phyloP scores from a whole-genome alignment of 176 grass and related monocot species.

The Phyllostachys edulis region DNA sequence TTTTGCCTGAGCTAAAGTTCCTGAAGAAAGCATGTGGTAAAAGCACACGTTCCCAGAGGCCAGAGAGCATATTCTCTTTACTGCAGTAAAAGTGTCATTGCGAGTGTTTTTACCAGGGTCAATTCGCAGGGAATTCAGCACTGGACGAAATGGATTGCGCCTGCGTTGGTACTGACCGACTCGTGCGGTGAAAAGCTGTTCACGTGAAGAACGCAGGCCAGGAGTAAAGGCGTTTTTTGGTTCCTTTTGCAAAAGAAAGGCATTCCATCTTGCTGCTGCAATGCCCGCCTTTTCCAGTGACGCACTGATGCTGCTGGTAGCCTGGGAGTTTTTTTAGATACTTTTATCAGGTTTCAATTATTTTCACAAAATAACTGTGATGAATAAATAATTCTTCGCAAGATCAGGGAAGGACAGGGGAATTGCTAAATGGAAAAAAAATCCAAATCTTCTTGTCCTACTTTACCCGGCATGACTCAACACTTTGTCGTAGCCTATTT shows the following conservation, averaged over 20 bases:
- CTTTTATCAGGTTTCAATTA: background rate
- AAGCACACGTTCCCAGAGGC: conserved; percentile 10
- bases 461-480: background rate
- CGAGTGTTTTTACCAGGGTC: background rate
- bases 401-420: background rate
- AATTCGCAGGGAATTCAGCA: conserved; percentile 37
- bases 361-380: background rate
- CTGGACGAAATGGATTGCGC: conserved; percentile 34
- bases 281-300: conserved; percentile 12
- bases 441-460: background rate
- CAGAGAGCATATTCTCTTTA: conserved; percentile 30
- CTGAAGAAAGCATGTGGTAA: background rate
- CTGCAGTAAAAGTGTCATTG: conserved; percentile 17
- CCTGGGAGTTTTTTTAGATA: background rate
- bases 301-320: conserved; percentile 11
- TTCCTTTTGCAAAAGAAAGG: conserved; percentile 47
- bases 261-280: conserved; percentile 1
- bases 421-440: background rate
- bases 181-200: conserved; percentile 50
- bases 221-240: conserved; percentile 52
- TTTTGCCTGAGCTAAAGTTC: background rate
- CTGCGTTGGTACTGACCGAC: conserved; percentile 5
- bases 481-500: background rate
- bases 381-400: background rate
- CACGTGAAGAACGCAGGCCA: conserved; percentile 42